Evolutionary conservation across 106 monocot species (phyloP), one percentile per base, ranked within the genome.

Genomic region (Dactylorhiza incarnata): DNA sequence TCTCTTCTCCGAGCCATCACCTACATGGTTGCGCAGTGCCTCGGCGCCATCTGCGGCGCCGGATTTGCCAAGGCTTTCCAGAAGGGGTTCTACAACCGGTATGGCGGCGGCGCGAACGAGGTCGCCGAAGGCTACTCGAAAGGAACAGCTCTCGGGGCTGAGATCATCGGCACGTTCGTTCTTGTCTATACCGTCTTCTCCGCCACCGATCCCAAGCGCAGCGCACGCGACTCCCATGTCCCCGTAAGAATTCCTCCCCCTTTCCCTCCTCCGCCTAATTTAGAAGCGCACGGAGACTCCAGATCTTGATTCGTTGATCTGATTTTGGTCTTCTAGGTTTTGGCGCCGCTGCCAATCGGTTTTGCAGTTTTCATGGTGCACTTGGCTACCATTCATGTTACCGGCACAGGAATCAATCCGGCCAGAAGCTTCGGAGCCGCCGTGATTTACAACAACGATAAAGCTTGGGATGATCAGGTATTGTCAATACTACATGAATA

Each of bases 141-240:
- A 24, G 88, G 86, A 20, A 82, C 88, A 15, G 91, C 88, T 6
- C 84, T 91, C 23, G 91, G 75, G 17, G 87, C 86, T 6, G 89
- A 89, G 85, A 86, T 89, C 73, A 83, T 89, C 75, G 89, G 89
- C 73, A 89, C 89, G 8, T 89, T 89, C 62, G 86, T 89, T 29
- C 83, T 89, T 37, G 89, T 89, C 43, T 89, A 89, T 79, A 89
- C 89, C 44, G 89, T 89, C 70, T 89, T 89, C 83, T 89, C 89
- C 24, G 89, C 89, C 49, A 89, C 89, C 45, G 89, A 89, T 76
- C 89, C 89, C 11, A 89, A 89, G 73, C 75, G 89, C 49, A 89
- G 47, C 65, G 85, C 89, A 12, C 86, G 89, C 14, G 89, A 89
- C 68, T 89, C 89, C 16, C 89, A 89, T 15, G 85, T 88, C 17